phyloP scores from a whole-genome alignment of 768 basidiomycete species.

The Exsudoporus frostii region DNA sequence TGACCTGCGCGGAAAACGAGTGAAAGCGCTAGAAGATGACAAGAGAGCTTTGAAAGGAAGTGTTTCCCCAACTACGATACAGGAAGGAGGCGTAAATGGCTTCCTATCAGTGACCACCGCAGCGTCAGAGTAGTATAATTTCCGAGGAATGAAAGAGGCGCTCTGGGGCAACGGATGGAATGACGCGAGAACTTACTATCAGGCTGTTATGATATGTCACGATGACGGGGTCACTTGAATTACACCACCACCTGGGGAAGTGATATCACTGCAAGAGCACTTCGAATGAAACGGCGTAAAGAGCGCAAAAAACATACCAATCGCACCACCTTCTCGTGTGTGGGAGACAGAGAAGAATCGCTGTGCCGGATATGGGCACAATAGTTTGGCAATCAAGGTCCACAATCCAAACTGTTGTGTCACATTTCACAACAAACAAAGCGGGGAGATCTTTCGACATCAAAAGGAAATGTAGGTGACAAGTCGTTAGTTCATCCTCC shows the following conservation, averaged over 20 bases:
- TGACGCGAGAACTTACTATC: slow-evolving; percentile 10
- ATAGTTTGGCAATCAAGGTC: slow-evolving; percentile 17
- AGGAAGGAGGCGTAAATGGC: slow-evolving; percentile 5
- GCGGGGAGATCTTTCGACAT: slow-evolving; percentile 16
- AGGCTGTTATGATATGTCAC: slow-evolving; percentile 4
- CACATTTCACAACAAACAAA: slow-evolving; percentile 35
- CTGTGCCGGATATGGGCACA: slow-evolving; percentile 19
- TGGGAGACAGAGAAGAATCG: slow-evolving; percentile 18
- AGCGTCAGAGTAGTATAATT: slow-evolving; percentile 19
- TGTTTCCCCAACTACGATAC: slow-evolving; percentile 1
- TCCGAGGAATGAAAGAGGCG: slow-evolving; percentile 27
- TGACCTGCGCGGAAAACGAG: not conserved
- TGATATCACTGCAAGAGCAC: slow-evolving; percentile 9
- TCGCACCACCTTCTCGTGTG: slow-evolving; percentile 19
- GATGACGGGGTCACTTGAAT: slow-evolving; percentile 4
- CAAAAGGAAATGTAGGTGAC: slow-evolving; percentile 20
- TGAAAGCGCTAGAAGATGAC: slow-evolving; percentile 11
- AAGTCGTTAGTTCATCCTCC: slow-evolving; percentile 3
- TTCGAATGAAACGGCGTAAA: slow-evolving; percentile 25
- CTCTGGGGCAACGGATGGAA: slow-evolving; percentile 11
- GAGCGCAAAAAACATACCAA: slow-evolving; percentile 21
- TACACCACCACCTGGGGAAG: slow-evolving; percentile 11
- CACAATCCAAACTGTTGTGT: slow-evolving; percentile 15
- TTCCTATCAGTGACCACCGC: slow-evolving; percentile 11
- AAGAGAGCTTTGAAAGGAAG: slow-evolving; percentile 8